A percentile compares a stretch with the other conserved stretches of the same genome.
These are phyloP conservation scores for Panicum virgatum DNA, from an alignment of 202 grass and related monocot species.

Conservation along the genomic window DNA sequence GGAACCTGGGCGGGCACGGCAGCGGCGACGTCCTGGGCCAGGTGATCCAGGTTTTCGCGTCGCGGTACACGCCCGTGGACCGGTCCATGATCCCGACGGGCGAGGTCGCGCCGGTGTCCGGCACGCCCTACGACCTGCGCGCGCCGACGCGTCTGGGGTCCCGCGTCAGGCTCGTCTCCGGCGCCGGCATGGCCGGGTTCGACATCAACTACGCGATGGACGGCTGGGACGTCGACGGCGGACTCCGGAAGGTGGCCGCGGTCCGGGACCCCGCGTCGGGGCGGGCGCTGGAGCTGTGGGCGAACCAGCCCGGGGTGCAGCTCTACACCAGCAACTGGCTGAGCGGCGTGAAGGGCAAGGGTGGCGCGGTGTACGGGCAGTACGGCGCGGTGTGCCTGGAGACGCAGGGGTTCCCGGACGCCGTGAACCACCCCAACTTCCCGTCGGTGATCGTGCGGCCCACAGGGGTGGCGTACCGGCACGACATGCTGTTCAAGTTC, in stretches of 20 bases:
- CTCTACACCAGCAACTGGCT: slow-evolving; percentile 68
- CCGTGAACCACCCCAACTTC: slow-evolving; percentile 62
- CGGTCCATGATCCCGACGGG: slow-evolving; percentile 45
- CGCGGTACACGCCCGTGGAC: slow-evolving; percentile 38
- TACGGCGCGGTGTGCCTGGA: slow-evolving; percentile 56
- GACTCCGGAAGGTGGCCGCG: slow-evolving; percentile 33
- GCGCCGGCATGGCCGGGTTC: slow-evolving; percentile 27
- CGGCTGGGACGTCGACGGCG: slow-evolving; percentile 7
- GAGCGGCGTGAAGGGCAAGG: slow-evolving; percentile 42
- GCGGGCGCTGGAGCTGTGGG: slow-evolving; percentile 46
- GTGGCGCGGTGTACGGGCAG: slow-evolving; percentile 29
- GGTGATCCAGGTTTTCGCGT: slow-evolving; percentile 34
- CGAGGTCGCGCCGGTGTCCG: slow-evolving; percentile 12
- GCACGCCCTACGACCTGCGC: slow-evolving; percentile 53
- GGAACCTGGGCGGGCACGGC: slow-evolving; percentile 50
- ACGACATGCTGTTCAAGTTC: slow-evolving; percentile 71
- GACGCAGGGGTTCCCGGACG: slow-evolving; percentile 58
- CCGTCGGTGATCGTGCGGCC: slow-evolving; percentile 56
- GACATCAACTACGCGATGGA: slow-evolving; percentile 53
- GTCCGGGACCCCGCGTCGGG: slow-evolving; percentile 31
- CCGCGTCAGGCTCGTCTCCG: slow-evolving; percentile 16
- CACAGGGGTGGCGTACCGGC: slow-evolving; percentile 54
- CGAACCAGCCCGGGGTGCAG: slow-evolving; percentile 68
- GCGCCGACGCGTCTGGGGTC: neutral
- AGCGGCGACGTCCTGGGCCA: slow-evolving; percentile 40